phyloP scores from a whole-genome alignment of 129 eudicot species.

The Tagetes patula region DNA sequence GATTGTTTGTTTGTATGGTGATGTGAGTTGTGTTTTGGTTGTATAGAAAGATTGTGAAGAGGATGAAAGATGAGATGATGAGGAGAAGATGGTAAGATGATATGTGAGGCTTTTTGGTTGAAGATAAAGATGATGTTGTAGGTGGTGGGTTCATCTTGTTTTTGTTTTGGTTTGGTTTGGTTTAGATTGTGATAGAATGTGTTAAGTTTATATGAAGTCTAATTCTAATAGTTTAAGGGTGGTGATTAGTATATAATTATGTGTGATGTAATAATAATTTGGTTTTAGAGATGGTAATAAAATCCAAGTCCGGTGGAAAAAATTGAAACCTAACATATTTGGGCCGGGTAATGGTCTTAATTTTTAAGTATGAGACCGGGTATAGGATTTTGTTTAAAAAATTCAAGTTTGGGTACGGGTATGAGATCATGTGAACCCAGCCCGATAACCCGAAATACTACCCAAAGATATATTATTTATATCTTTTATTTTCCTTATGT shows the following conservation, averaged over 20 bases:
- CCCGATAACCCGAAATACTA: no score
- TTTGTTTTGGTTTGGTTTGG: background rate
- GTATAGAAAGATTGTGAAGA: slow-evolving; percentile 61
- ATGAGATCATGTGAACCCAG: no score
- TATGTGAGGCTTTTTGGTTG: slow-evolving; percentile 36
- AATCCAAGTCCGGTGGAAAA: no score
- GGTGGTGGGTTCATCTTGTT: slow-evolving; percentile 56
- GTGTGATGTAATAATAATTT: no score
- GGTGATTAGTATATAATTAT: background rate
- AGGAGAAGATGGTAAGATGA: slow-evolving; percentile 57
- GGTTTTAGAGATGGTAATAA: no score
- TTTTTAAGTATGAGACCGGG: no score
- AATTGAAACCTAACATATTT: no score
- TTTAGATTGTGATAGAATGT: background rate
- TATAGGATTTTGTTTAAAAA: no score
- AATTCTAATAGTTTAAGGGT: background rate
- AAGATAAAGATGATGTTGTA: slow-evolving; percentile 33
- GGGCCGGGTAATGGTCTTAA: no score
- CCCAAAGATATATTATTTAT: no score
- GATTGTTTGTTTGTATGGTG: slow-evolving; percentile 1
- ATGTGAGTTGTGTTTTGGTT: slow-evolving; percentile 55
- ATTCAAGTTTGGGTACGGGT: no score
- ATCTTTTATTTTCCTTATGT: no score
- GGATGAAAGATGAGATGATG: slow-evolving; percentile 48
- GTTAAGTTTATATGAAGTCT: background rate